Evolutionary conservation across 768 basidiomycete species (phyloP).

Genomic region (Pleurotus eryngii): DNA sequence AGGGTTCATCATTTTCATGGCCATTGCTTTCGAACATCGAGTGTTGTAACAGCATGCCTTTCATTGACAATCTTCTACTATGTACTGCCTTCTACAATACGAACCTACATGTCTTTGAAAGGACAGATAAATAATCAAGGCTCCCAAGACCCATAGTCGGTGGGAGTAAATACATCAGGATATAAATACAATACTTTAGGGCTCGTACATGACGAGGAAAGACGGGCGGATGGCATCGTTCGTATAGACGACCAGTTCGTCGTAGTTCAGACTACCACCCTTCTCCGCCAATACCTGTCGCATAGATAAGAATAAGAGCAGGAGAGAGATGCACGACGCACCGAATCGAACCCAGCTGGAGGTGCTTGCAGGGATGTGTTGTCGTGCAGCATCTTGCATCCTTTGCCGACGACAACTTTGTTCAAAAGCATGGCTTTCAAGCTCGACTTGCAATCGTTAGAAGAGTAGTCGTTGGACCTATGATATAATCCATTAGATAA

Average conservation of each 20-base stretch:
- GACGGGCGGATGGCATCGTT: constrained; percentile 74
- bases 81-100: too few relatives aligned
- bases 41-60: background rate
- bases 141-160: too few relatives aligned
- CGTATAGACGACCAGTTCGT: constrained; percentile 66
- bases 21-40: background rate
- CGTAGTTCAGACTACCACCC: constrained; percentile 65
- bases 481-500: background rate
- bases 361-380: constrained; percentile 52
- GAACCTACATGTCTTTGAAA: too few relatives aligned
- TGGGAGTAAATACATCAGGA: background rate
- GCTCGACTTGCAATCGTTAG: constrained; percentile 49
- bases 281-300: constrained; percentile 63
- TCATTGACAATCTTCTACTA: background rate
- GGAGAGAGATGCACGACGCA: constrained; percentile 27
- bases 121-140: background rate
- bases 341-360: constrained; percentile 65
- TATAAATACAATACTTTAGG: constrained; percentile 19
- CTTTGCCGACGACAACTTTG: constrained; percentile 71
- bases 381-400: constrained; percentile 61
- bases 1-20: background rate
- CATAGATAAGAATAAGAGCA: background rate
- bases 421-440: constrained; percentile 69
- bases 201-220: constrained; percentile 68
- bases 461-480: constrained; percentile 70